Conservation (phyloP, 176 grass and related monocot species). For the Sorghum bicolor region Sorghum_bicolor_NCBIv3 NC_012876.2:1744001-1744500, state of each 20-base stretch:
- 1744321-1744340: slow-evolving; percentile 65
- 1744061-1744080: slow-evolving; percentile 49
- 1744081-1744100: slow-evolving; percentile 27
- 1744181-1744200: slow-evolving; percentile 36
- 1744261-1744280: slow-evolving; percentile 73
- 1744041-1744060: slow-evolving; percentile 71
- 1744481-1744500: slow-evolving; percentile 65
- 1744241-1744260: slow-evolving; percentile 65
- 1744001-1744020: slow-evolving; percentile 34
- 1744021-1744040: slow-evolving; percentile 31
- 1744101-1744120: slow-evolving; percentile 63
- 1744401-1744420: slow-evolving; percentile 39
- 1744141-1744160: slow-evolving; percentile 19
- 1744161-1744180: slow-evolving; percentile 25
- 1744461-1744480: slow-evolving; percentile 55
- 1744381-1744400: slow-evolving; percentile 63
- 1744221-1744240: slow-evolving; percentile 58
- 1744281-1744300: slow-evolving; percentile 53
- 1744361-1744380: slow-evolving; percentile 30
- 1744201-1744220: slow-evolving; percentile 43
- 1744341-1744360: slow-evolving; percentile 45
- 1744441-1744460: slow-evolving; percentile 47
- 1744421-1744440: slow-evolving; percentile 46
- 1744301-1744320: slow-evolving; percentile 30
- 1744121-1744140: slow-evolving; percentile 31